A percentile compares a stretch with the other conserved stretches of the same genome.
These are phyloP conservation scores for Stenocarpella maydis DNA, from an alignment of 2,329 filamentous ascomycete species.

Conservation along the genomic window DNA sequence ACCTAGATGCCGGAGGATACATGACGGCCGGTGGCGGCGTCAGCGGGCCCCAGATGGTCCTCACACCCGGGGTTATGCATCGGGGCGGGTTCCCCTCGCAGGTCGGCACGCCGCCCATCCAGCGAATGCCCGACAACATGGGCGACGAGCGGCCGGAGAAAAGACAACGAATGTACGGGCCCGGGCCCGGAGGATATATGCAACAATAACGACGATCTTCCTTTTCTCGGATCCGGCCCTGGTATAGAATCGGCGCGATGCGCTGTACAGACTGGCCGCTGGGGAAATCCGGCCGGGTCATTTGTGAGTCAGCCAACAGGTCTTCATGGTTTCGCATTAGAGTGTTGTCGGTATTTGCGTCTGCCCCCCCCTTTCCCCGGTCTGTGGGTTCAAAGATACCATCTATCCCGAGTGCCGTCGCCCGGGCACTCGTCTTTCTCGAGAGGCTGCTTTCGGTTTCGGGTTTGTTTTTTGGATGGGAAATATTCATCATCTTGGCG, in stretches of 20 bases:
- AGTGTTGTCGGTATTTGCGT: slow-evolving; percentile 17
- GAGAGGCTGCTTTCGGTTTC: slow-evolving; percentile 5
- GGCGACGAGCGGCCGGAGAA: slow-evolving; percentile 58
- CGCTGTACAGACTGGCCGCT: slow-evolving; percentile 17
- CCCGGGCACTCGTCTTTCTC: background rate
- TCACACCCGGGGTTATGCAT: slow-evolving; percentile 48
- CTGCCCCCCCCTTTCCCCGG: background rate
- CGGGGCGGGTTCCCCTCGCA: slow-evolving; percentile 46
- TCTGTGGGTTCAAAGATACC: slow-evolving; percentile 13
- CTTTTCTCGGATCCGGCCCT: background rate
- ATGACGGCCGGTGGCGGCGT: slow-evolving; percentile 55
- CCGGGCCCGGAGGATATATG: slow-evolving; percentile 50
- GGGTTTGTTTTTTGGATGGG: background rate
- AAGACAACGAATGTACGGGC: slow-evolving; percentile 58
- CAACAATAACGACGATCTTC: slow-evolving; percentile 43
- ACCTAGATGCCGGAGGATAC: slow-evolving; percentile 47
- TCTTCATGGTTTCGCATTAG: slow-evolving; percentile 12
- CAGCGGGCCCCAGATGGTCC: slow-evolving; percentile 49
- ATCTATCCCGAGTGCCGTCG: slow-evolving; percentile 7
- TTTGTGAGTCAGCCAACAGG: slow-evolving; percentile 2
- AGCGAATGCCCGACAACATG: slow-evolving; percentile 46
- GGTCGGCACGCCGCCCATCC: slow-evolving; percentile 42
- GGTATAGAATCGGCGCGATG: slow-evolving; percentile 8
- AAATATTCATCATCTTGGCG: slow-evolving; percentile 8
- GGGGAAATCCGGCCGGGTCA: slow-evolving; percentile 15